Conservation (phyloP, 768 basidiomycete genomes). For the Mycena vitilis region DNA sequence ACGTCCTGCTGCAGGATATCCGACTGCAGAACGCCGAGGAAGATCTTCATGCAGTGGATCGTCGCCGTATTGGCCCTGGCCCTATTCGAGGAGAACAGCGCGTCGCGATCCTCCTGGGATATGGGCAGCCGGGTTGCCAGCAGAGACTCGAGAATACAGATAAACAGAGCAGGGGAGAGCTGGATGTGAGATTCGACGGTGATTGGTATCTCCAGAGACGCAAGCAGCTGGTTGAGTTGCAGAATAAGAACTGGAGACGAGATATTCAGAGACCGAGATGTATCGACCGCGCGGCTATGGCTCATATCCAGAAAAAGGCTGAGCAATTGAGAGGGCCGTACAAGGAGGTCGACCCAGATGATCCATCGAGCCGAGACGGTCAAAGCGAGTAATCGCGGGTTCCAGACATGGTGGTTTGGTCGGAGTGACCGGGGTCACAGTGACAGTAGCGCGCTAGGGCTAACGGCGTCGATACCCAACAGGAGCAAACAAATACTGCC, state of each 20-base stretch:
- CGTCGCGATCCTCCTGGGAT: slow-evolving; percentile 33
- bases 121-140: slow-evolving; percentile 66
- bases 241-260: slow-evolving; percentile 39
- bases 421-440: no score
- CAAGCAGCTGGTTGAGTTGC: slow-evolving; percentile 61
- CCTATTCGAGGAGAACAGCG: slow-evolving; percentile 35
- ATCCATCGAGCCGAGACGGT: not conserved
- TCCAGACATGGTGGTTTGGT: no score
- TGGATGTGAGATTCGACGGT: slow-evolving; percentile 64
- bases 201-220: slow-evolving; percentile 57
- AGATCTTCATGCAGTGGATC: slow-evolving; percentile 77
- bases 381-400: not conserved
- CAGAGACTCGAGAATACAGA: slow-evolving; percentile 76
- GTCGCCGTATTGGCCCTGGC: slow-evolving; percentile 56
- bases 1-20: slow-evolving; percentile 72
- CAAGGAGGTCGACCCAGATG: not conserved
- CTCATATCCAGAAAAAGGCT: slow-evolving; percentile 1
- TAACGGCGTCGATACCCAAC: no score
- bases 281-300: slow-evolving; percentile 6
- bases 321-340: not conserved
- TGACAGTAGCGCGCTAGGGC: no score
- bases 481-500: no score
- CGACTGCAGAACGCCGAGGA: slow-evolving; percentile 77
- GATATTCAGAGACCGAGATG: slow-evolving; percentile 22
- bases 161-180: slow-evolving; percentile 77